Evolutionary conservation across 768 basidiomycete species (phyloP), one percentile per base, ranked within the genome.

Genomic region (Crucibulum laeve): DNA sequence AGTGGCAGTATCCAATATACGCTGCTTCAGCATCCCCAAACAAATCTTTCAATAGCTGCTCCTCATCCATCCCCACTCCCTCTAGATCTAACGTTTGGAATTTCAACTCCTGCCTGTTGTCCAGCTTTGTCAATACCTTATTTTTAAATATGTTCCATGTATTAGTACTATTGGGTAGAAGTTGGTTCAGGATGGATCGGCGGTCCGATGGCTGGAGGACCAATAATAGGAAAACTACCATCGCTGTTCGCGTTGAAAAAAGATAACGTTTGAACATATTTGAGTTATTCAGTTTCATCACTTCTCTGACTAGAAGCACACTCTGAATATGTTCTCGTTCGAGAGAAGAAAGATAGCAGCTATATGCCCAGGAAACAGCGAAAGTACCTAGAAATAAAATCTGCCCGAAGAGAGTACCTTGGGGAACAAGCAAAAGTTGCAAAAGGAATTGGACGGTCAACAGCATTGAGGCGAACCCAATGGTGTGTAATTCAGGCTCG

Each of bases 371-470:
- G 8, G 62, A 63, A 3, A 50, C 53, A 15, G 40, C 45, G 30
- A 65, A 48, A 3, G 59, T 56, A 36, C 44, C 4, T 21, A 66
- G 34, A 40, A 65, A 63, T 57, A 65, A 55, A 44, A 57, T 46
- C 45, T 63, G 60, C 18, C 63, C 60, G 24, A 66, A 62, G 3
- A 63, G 38, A 4, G 51, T 48, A n/a, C 55, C 58, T 24, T 62
- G 59, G 1, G 63, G 63, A 18, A 64, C 63, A 25, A 67, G 53
- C 35, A 67, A 52, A 3, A 66, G 51, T 45, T 68, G 65, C 18
- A 55, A 40, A 18, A 67, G 5, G 52, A 64, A 64, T 21, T 68
- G 66, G 30, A 51, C 17, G 15, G 60, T 53, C 38, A 62, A 51
- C 7, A 65, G 42, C 38, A 59, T 46, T 13, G 59, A 51, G 38